These are phyloP conservation scores for Sarocladium brachiariae DNA, from an alignment of 2,329 filamentous ascomycete genomes.

Conservation along the genomic window DNA sequence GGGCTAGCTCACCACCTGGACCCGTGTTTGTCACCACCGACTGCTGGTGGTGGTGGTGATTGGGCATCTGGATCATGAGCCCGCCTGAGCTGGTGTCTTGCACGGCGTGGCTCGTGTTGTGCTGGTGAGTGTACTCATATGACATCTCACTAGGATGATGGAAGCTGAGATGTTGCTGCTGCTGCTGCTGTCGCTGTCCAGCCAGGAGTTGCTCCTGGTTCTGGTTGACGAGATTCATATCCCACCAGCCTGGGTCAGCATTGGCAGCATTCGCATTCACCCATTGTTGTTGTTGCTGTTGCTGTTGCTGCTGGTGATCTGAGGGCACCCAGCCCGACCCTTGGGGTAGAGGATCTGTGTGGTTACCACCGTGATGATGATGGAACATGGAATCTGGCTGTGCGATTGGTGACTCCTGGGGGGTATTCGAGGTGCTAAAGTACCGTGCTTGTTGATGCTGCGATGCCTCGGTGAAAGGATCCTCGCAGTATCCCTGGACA, in stretches of 20 bases:
- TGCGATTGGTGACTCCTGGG: conserved; percentile 1
- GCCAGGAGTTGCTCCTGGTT: conserved; percentile 19
- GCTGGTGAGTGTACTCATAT: conserved; percentile 28
- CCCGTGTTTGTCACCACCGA: conserved; percentile 26
- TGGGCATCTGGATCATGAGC: conserved; percentile 50
- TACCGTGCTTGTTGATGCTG: conserved; percentile 21
- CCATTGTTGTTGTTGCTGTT: conserved; percentile 10
- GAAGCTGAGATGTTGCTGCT: conserved; percentile 13
- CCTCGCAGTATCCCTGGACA: conserved; percentile 30
- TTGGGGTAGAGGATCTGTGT: conserved; percentile 5
- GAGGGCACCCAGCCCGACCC: conserved; percentile 5
- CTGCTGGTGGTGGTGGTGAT: conserved; percentile 29
- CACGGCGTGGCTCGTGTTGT: conserved; percentile 16
- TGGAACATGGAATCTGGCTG: conserved; percentile 1
- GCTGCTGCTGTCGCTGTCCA: conserved; percentile 23
- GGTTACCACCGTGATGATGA: not conserved
- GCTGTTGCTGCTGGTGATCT: conserved; percentile 9
- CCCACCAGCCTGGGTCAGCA: conserved; percentile 21
- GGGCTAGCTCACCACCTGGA: conserved; percentile 15
- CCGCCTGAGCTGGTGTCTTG: conserved; percentile 28
- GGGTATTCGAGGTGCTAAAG: conserved; percentile 15
- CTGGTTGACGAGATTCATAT: conserved; percentile 7
- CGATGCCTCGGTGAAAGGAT: conserved; percentile 29
- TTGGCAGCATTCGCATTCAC: conserved; percentile 2
- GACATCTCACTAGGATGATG: conserved; percentile 32